These are phyloP conservation scores for Asterophora lycoperdoides DNA, from an alignment of 768 basidiomycete species.

Conservation along the genomic window DNA sequence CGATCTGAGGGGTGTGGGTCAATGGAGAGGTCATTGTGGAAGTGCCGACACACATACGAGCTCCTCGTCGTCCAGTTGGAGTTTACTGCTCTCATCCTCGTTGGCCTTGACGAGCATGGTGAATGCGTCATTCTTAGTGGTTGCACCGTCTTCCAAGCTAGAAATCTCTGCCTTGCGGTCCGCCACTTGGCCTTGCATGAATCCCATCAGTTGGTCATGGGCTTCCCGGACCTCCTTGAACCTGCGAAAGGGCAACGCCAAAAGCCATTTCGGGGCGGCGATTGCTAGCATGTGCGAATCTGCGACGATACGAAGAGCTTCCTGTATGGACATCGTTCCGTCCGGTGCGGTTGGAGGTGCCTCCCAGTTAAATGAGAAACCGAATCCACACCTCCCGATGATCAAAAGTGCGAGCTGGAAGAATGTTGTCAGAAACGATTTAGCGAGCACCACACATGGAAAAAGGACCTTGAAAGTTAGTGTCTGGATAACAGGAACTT, in stretches of 20 bases:
- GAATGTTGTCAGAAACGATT: not conserved
- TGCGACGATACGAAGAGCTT: constrained; percentile 32
- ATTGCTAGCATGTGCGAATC: constrained; percentile 24
- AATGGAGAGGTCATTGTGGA: not conserved
- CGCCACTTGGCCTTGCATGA: constrained; percentile 36
- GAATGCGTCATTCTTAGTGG: constrained; percentile 30
- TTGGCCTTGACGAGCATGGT: constrained; percentile 43
- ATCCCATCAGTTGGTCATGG: constrained; percentile 26
- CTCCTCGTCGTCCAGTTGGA: constrained; percentile 36
- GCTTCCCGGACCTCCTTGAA: constrained; percentile 26
- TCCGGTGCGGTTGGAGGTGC: constrained; percentile 33
- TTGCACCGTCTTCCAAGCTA: constrained; percentile 4
- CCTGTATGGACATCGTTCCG: constrained; percentile 35
- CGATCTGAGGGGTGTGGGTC: constrained; percentile 32
- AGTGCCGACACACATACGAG: constrained; percentile 25
- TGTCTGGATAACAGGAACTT: constrained; percentile 23
- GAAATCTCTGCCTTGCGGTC: constrained; percentile 29
- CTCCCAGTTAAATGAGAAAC: constrained; percentile 39
- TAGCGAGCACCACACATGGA: no score
- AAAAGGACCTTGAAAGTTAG: constrained; percentile 29
- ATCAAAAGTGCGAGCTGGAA: constrained; percentile 38
- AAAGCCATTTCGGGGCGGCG: constrained; percentile 35
- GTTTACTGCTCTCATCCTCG: constrained; percentile 38
- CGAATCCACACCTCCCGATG: constrained; percentile 44
- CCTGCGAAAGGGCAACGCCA: constrained; percentile 30